Evolutionary conservation across 192 early-diverging fungal genomes (phyloP).

Genomic region (Coemansia sp.): DNA sequence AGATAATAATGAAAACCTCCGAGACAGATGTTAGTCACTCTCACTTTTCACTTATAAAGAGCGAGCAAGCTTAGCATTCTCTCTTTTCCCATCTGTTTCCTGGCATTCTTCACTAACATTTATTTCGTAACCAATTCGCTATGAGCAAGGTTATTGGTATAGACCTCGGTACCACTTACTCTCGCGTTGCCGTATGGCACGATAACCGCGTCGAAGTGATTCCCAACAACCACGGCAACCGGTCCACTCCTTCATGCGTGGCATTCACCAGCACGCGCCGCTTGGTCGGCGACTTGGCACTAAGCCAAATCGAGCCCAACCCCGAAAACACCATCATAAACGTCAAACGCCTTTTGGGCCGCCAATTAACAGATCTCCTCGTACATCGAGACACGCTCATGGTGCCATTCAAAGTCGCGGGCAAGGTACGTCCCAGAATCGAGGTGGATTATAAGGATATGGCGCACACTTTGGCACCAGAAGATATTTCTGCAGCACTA

Average conservation of each 20-base stretch:
- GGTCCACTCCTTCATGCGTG: slow-evolving; percentile 96
- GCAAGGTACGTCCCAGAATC: slow-evolving; percentile 76
- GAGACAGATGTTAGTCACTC: slow-evolving; percentile 8
- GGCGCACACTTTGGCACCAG: slow-evolving; percentile 91
- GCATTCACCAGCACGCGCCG: slow-evolving; percentile 94
- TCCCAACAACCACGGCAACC: slow-evolving; percentile 99
- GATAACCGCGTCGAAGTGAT: slow-evolving; percentile 89
- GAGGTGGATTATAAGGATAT: slow-evolving; percentile 94
- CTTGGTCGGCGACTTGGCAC: slow-evolving; percentile 97
- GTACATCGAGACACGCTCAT: slow-evolving; percentile 98
- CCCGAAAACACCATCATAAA: slow-evolving; percentile 97
- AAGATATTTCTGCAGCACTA: slow-evolving; percentile 96
- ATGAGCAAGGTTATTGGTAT: slow-evolving; percentile 62
- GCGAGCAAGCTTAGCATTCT: not conserved
- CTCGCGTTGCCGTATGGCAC: slow-evolving; percentile 68
- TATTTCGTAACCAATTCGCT: not conserved
- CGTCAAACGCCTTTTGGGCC: slow-evolving; percentile 96
- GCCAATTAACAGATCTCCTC: slow-evolving; percentile 83
- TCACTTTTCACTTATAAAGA: not conserved
- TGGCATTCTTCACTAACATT: not conserved
- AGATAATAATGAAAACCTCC: not conserved
- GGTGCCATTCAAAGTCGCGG: slow-evolving; percentile 94
- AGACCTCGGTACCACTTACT: slow-evolving; percentile 63
- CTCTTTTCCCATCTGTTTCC: not conserved
- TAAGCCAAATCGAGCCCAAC: slow-evolving; percentile 98